These are phyloP conservation scores for Ogataea pilisensis DNA, from an alignment of 805 yeast species.

Conservation along the genomic window DNA sequence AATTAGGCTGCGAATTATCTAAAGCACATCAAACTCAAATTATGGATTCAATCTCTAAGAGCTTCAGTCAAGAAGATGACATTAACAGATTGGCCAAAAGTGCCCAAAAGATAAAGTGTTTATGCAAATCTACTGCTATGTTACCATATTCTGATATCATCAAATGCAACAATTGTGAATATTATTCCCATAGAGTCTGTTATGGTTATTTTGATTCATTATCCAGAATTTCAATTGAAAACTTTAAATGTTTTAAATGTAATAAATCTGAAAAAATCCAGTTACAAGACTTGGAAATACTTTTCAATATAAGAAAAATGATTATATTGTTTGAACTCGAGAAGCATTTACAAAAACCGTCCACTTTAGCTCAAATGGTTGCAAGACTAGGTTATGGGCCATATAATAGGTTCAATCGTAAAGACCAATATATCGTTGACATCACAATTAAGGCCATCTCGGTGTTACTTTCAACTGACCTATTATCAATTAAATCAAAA, in stretches of 20 bases:
- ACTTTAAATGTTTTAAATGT: constrained; percentile 19
- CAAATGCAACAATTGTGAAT: constrained; percentile 17
- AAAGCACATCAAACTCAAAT: constrained; percentile 9
- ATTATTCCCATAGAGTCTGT: constrained; percentile 20
- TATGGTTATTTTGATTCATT: constrained; percentile 10
- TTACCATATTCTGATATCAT: constrained; percentile 10
- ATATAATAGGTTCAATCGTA: background rate
- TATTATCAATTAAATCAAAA: constrained; percentile 11
- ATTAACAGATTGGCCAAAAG: no score
- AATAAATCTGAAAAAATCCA: background rate
- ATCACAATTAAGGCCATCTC: constrained; percentile 15
- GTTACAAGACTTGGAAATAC: constrained; percentile 7
- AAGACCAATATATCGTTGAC: background rate
- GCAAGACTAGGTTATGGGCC: constrained; percentile 5
- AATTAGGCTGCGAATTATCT: constrained; percentile 3
- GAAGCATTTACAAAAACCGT: background rate
- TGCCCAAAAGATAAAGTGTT: constrained; percentile 13
- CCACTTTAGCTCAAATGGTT: background rate
- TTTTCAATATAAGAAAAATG: constrained; percentile 20
- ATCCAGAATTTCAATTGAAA: background rate
- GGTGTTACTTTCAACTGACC: constrained; percentile 15
- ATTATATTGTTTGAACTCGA: constrained; percentile 7
- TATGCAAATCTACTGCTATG: constrained; percentile 14
- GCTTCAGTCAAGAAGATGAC: background rate
- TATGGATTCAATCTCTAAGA: constrained; percentile 1